Percentiles rank a stretch among this genome's conserved stretches.
These are phyloP conservation scores for Talaromyces verruculosus DNA, from an alignment of 2,329 filamentous ascomycete species.

Conservation along the genomic window DNA sequence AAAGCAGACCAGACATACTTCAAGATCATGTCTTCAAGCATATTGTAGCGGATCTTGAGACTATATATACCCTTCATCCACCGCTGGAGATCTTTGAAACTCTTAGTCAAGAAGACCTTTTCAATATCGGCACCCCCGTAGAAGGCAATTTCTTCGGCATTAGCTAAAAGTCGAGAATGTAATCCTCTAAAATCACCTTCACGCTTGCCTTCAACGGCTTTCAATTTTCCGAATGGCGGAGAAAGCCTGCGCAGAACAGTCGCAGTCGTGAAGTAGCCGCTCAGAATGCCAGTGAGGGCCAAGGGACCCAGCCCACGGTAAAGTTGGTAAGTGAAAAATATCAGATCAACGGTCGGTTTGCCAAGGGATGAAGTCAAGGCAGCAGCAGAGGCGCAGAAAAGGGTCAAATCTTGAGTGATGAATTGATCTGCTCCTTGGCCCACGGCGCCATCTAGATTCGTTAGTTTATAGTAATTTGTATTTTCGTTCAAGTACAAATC, in stretches of 20 bases:
- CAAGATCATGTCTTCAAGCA: conserved; percentile 94
- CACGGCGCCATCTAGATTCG: conserved; percentile 88
- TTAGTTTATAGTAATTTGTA: conserved; percentile 92
- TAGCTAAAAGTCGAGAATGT: conserved; percentile 89
- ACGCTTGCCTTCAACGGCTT: conserved; percentile 90
- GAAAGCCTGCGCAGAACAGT: conserved; percentile 84
- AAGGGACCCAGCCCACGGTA: conserved; percentile 87
- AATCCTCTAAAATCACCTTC: conserved; percentile 93
- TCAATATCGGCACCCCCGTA: conserved; percentile 96
- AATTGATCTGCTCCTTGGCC: conserved; percentile 93
- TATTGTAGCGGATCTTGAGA: conserved; percentile 97
- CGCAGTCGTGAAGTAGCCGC: conserved; percentile 92
- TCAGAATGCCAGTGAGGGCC: conserved; percentile 78
- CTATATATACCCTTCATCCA: conserved; percentile 99
- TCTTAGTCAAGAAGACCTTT: conserved; percentile 84
- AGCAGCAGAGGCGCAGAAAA: conserved; percentile 91
- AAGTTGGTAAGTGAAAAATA: conserved; percentile 97
- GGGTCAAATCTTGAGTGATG: conserved; percentile 92
- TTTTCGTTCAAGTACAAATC: conserved; percentile 94
- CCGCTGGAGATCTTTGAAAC: conserved; percentile 86
- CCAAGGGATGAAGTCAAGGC: conserved; percentile 93
- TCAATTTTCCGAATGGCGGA: conserved; percentile 93
- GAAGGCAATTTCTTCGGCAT: conserved; percentile 96
- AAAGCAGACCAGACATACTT: conserved; percentile 99
- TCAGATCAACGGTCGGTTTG: conserved; percentile 96